Evolutionary conservation across 345 rosid species (phyloP), one percentile per base, ranked within the genome.

Genomic region (Mercurialis annua): DNA sequence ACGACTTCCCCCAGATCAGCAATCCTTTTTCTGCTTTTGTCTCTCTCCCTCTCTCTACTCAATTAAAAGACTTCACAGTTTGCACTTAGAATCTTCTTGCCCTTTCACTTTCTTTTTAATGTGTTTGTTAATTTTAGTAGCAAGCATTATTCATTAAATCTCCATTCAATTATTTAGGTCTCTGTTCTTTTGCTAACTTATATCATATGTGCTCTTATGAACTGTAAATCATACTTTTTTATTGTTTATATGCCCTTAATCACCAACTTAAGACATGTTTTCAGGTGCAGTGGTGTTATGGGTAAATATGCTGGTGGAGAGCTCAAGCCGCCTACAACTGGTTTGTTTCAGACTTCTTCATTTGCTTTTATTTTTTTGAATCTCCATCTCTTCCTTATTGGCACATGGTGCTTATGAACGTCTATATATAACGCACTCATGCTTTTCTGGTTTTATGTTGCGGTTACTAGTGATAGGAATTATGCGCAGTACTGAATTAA

Each of bases 211-310:
- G 59, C 53, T 34, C 52, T 49, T 34, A 31, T 36, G 2, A 27
- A 66, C 44, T 71, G 36, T 40, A 31, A 14, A 54, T 42, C 42
- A 14, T 52, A 2, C 60, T 64, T 67, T 75, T 82, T 40, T 10
- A 40, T 5, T 47, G 36, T 49, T 33, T 34, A 9, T 18, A 24
- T 69, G 53, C 53, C 42, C 46, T 48, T 34, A 26, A 33, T 68
- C 56, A 36, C 34, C 1, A 23, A 65, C 73, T 43, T 38, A 31
- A 17, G 26, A 47, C 33, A 14, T 47, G 1, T 65, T 64, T 67
- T 75, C 83, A 92, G 98, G 98, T 90, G 98, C 69, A 90, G 98
- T 79, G 98, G 98, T 58, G 97, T 93, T 8, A 89, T 90, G 98
- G 98, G 98, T 34, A 90, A 85, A 80, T 93, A 93, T 77, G 92